phyloP scores from a whole-genome alignment of 441 rosid genomes.

The Populus tomentosa region DNA sequence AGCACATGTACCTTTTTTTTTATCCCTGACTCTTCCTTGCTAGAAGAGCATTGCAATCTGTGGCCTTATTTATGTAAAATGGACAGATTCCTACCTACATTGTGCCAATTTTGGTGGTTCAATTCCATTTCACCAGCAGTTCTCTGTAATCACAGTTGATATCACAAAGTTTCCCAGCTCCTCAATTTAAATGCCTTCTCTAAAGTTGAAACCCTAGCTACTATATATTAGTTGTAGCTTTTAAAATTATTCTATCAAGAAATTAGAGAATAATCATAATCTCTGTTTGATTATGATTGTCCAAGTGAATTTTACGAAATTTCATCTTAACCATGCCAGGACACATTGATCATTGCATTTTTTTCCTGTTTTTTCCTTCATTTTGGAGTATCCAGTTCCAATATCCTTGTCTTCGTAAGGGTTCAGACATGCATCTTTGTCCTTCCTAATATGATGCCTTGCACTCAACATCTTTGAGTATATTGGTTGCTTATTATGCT shows the following conservation, averaged over 20 bases:
- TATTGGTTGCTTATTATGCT: slow-evolving; percentile 8
- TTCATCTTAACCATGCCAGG: not conserved
- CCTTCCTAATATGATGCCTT: not conserved
- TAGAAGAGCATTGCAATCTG: not conserved
- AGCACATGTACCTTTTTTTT: not conserved
- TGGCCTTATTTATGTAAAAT: not conserved
- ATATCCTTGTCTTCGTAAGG: not conserved
- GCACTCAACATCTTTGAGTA: not conserved
- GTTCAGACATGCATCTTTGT: not conserved
- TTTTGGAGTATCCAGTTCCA: not conserved
- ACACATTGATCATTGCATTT: not conserved
- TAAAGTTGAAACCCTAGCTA: not conserved
- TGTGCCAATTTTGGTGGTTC: not conserved
- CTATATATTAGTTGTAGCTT: not conserved
- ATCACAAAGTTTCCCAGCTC: not conserved
- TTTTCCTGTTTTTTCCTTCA: not conserved
- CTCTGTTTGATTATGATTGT: not conserved
- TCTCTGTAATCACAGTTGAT: not conserved
- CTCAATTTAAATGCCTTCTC: not conserved
- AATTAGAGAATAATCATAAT: not conserved
- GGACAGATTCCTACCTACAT: not conserved
- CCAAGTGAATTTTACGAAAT: not conserved
- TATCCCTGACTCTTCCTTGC: not conserved
- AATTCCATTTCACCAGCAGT: not conserved
- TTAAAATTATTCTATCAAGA: not conserved